Conservation (phyloP, 495 filamentous ascomycete genomes). For the Penicillium cosmopolitanum region DNA sequence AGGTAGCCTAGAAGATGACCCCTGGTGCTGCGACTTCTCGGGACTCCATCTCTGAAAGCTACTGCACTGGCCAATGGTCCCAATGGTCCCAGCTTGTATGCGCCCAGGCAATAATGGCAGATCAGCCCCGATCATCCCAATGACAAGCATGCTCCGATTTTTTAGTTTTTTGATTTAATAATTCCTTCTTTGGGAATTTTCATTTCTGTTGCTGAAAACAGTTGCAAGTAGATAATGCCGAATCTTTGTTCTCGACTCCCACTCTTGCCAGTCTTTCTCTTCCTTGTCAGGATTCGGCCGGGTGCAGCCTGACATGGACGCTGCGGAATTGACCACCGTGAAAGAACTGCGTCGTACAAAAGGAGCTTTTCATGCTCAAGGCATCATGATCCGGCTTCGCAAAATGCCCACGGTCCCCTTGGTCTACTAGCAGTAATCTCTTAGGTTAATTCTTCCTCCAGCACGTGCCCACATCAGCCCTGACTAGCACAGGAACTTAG, state of each 20-base stretch:
- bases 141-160: slow-evolving; percentile 7
- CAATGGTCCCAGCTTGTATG: slow-evolving; percentile 15
- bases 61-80: slow-evolving; percentile 16
- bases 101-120: slow-evolving; percentile 9
- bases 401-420: slow-evolving; percentile 1
- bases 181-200: background rate
- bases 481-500: slow-evolving; percentile 7
- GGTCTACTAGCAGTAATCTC: background rate
- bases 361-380: slow-evolving; percentile 1
- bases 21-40: slow-evolving; percentile 6
- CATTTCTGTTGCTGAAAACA: background rate
- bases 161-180: background rate
- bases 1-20: slow-evolving; percentile 20
- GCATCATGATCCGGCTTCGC: background rate
- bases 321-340: slow-evolving; percentile 16
- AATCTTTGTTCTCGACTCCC: no score
- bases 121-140: slow-evolving; percentile 17
- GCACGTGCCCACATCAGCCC: slow-evolving; percentile 28
- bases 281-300: slow-evolving; percentile 28
- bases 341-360: slow-evolving; percentile 16
- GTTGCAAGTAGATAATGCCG: slow-evolving; percentile 7
- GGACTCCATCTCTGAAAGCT: slow-evolving; percentile 12
- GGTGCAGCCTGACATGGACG: slow-evolving; percentile 26
- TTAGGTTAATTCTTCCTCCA: slow-evolving; percentile 10
- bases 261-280: background rate